Evolutionary conservation across 805 yeast genomes (phyloP).

Genomic region (Henningerozyma blattae): DNA sequence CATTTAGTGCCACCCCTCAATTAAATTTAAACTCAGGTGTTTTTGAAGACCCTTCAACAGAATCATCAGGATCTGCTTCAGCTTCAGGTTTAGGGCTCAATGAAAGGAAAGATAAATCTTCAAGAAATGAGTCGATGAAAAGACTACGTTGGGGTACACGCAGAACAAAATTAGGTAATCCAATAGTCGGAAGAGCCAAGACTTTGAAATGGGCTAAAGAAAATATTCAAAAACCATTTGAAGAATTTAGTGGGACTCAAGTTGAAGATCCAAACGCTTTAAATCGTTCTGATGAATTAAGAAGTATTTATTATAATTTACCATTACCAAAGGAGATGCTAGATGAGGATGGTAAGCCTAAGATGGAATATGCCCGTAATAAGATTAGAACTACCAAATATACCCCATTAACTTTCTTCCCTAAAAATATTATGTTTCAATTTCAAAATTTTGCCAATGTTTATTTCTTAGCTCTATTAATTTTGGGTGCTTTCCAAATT

Average conservation of each 20-base stretch:
- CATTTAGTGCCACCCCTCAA: constrained; percentile 17
- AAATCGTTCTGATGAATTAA: constrained; percentile 29
- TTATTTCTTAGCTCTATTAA: constrained; percentile 68
- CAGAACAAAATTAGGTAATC: constrained; percentile 57
- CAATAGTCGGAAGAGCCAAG: constrained; percentile 47
- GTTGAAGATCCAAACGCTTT: constrained; percentile 26
- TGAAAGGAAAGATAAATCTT: constrained; percentile 1
- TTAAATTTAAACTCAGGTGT: constrained; percentile 7
- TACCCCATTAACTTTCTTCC: constrained; percentile 80
- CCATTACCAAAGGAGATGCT: constrained; percentile 45
- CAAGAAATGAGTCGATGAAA: constrained; percentile 34
- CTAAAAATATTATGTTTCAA: constrained; percentile 71
- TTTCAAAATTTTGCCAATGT: constrained; percentile 84
- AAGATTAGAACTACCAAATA: constrained; percentile 93
- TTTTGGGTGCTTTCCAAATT: constrained; percentile 64
- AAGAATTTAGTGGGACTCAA: constrained; percentile 17
- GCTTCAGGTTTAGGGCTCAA: constrained; percentile 3
- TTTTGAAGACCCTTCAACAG: constrained; percentile 8
- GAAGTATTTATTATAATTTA: constrained; percentile 49
- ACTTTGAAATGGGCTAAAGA: constrained; percentile 42
- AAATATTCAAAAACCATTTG: constrained; percentile 25
- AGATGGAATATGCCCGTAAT: constrained; percentile 61
- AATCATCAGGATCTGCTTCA: background rate
- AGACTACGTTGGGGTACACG: constrained; percentile 88
- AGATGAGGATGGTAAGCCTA: constrained; percentile 52